Evolutionary conservation across 2,329 filamentous ascomycete species (phyloP).

Genomic region (Penicillium sp.): DNA sequence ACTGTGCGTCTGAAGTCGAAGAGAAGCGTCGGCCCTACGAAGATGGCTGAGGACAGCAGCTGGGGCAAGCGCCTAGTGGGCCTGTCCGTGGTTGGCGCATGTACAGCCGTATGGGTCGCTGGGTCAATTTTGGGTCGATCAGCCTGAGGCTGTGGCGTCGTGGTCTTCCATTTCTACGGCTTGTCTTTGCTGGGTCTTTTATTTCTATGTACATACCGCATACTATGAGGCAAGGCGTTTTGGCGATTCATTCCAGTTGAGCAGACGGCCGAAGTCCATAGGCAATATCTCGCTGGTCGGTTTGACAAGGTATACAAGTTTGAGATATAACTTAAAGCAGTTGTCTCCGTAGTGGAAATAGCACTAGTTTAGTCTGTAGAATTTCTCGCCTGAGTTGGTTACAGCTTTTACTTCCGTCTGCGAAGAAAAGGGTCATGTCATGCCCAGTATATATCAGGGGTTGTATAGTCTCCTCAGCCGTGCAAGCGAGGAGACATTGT

Average conservation of each 20-base stretch:
- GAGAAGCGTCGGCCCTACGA: slow-evolving; percentile 56
- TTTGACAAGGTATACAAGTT: not conserved
- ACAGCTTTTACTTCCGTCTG: not conserved
- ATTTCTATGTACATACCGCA: slow-evolving; percentile 3
- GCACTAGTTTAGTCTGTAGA: not conserved
- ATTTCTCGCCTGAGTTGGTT: not conserved
- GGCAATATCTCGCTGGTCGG: not conserved
- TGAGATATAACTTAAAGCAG: not conserved
- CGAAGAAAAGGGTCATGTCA: not conserved
- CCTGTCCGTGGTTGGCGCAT: slow-evolving; percentile 39
- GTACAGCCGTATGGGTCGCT: slow-evolving; percentile 42
- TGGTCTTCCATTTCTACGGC: not conserved
- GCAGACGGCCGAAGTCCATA: not conserved
- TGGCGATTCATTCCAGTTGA: not conserved
- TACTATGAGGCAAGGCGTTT: slow-evolving; percentile 5
- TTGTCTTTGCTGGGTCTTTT: not conserved
- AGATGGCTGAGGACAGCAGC: slow-evolving; percentile 65
- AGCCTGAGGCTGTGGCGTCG: slow-evolving; percentile 2
- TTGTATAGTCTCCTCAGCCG: not conserved
- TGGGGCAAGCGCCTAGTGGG: slow-evolving; percentile 61
- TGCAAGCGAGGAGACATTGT: not conserved
- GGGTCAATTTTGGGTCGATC: slow-evolving; percentile 40
- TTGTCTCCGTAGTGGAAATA: not conserved
- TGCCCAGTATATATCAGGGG: not conserved
- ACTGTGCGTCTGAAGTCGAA: slow-evolving; percentile 31